phyloP scores from a whole-genome alignment of 2,329 filamentous ascomycete species.

The Calcarisporium arbuscula region DNA sequence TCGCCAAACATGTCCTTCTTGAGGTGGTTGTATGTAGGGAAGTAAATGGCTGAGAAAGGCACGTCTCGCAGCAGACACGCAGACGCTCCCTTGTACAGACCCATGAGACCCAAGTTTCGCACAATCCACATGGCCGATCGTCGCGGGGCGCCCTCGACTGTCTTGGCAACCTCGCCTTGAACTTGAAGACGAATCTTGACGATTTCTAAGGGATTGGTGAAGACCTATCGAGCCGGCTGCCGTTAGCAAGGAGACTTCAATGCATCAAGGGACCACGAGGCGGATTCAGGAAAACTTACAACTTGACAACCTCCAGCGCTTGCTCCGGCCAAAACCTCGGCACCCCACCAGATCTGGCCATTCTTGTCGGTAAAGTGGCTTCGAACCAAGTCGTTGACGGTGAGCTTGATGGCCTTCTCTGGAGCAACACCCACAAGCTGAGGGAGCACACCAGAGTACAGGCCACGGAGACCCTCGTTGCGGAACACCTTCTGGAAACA shows the following conservation, averaged over 20 bases:
- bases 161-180: conserved; percentile 92
- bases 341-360: conserved; percentile 61
- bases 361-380: conserved; percentile 68
- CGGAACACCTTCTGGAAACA: conserved; percentile 88
- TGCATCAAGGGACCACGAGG: conserved; percentile 1
- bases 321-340: conserved; percentile 84
- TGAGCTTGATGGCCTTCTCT: conserved; percentile 98
- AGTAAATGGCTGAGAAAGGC: conserved; percentile 98
- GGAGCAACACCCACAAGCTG: conserved; percentile 97
- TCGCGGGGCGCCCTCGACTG: conserved; percentile 71
- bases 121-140: conserved; percentile 98
- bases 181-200: conserved; percentile 98
- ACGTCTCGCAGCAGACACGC: conserved; percentile 94
- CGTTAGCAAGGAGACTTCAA: not conserved
- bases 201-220: conserved; percentile 97
- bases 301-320: conserved; percentile 92
- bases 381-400: conserved; percentile 91
- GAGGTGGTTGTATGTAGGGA: conserved; percentile 91
- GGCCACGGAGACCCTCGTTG: conserved; percentile 82
- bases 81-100: conserved; percentile 92
- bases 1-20: conserved; percentile 95
- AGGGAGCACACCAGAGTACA: conserved; percentile 92
- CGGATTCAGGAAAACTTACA: conserved; percentile 47
- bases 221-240: conserved; percentile 54
- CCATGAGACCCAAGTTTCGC: conserved; percentile 85